phyloP scores from a whole-genome alignment of 768 basidiomycete genomes.

The Collybia sp. region DNA sequence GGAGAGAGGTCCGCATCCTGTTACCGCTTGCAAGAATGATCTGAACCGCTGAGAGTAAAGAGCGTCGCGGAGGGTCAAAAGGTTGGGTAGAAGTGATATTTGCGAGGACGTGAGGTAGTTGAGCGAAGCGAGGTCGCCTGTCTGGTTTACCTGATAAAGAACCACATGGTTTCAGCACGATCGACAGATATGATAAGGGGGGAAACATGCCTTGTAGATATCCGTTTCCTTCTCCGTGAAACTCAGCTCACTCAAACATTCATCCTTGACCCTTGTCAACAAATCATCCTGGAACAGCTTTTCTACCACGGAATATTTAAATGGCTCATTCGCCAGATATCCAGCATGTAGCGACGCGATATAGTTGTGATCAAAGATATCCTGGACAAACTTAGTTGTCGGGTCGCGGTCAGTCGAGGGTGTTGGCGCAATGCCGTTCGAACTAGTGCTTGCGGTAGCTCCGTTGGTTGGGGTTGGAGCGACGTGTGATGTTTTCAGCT shows the following conservation, averaged over 20 bases:
- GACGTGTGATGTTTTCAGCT: conserved; percentile 21
- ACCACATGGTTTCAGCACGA: conserved; percentile 1
- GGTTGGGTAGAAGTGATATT: conserved; percentile 72
- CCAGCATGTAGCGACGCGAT: conserved; percentile 48
- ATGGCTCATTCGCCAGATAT: conserved; percentile 64
- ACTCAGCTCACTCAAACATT: conserved; percentile 71
- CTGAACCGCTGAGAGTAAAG: conserved; percentile 87
- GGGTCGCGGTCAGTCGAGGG: conserved; percentile 20
- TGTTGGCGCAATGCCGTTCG: background rate
- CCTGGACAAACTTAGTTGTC: conserved; percentile 39
- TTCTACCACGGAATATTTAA: conserved; percentile 78
- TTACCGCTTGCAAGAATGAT: conserved; percentile 76
- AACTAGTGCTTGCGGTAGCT: conserved; percentile 4
- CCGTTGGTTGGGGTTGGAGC: conserved; percentile 2
- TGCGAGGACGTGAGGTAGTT: conserved; percentile 79
- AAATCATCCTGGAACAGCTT: conserved; percentile 83
- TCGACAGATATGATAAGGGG: conserved; percentile 4
- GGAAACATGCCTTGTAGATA: conserved; percentile 79
- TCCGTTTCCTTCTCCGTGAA: conserved; percentile 97
- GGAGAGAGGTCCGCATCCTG: conserved; percentile 88
- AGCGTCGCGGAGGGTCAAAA: conserved; percentile 82
- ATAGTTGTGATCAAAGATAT: conserved; percentile 53
- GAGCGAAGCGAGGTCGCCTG: conserved; percentile 92
- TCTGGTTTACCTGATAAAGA: conserved; percentile 79
- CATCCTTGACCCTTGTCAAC: conserved; percentile 76